phyloP scores from a whole-genome alignment of 2,329 filamentous ascomycete species.

The Paecilomyces dactylethromorphus region DNA sequence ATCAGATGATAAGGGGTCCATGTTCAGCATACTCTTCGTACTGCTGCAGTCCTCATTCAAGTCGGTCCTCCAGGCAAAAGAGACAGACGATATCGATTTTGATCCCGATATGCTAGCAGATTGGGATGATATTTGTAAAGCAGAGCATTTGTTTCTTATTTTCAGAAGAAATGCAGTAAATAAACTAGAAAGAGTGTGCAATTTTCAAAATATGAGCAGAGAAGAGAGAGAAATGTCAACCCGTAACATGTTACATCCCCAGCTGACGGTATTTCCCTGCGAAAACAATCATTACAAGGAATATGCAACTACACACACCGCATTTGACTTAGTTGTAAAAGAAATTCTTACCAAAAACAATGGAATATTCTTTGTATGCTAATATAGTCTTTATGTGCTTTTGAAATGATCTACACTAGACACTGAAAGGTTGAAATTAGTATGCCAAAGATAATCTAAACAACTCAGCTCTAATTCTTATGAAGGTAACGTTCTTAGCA shows the following conservation, averaged over 20 bases:
- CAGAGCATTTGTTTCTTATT: not conserved
- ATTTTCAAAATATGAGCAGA: not conserved
- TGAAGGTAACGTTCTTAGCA: not conserved
- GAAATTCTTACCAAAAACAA: not conserved
- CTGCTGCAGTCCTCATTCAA: not conserved
- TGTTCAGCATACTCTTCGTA: not conserved
- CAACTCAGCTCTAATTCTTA: not conserved
- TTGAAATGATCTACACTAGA: no score
- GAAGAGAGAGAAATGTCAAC: not conserved
- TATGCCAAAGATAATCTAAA: no score
- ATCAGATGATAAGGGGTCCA: not conserved
- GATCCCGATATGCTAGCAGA: not conserved
- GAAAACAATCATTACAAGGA: not conserved
- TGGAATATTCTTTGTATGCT: not conserved
- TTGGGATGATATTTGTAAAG: no score
- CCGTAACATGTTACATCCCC: not conserved
- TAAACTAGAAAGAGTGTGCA: not conserved
- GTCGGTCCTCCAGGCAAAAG: not conserved
- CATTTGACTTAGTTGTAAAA: not conserved
- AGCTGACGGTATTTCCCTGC: not conserved
- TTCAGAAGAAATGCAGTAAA: not conserved
- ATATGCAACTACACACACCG: not conserved
- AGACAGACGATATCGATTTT: not conserved
- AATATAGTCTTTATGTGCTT: no score
- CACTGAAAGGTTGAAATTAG: no score